phyloP scores from a whole-genome alignment of 1,284 basidiomycete genomes.

The Ustilago nuda region DNA sequence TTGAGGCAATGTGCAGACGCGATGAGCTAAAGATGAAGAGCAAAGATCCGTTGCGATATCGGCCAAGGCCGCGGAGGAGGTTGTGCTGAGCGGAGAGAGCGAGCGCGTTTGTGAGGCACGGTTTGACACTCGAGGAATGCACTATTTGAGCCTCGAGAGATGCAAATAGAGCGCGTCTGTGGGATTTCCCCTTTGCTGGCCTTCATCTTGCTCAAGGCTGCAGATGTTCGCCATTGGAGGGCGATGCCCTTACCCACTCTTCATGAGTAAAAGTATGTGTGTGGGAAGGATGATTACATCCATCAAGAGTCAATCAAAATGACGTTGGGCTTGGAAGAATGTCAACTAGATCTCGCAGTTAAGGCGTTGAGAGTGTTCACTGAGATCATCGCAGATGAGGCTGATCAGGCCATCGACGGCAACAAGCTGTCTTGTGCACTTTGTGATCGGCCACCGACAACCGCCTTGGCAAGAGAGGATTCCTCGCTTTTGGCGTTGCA shows the following conservation, averaged over 20 bases:
- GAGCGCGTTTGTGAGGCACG: slow-evolving; percentile 18
- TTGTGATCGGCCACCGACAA: not conserved
- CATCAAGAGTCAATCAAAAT: too few relatives aligned
- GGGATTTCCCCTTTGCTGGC: not conserved
- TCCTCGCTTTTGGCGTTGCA: not conserved
- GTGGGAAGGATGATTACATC: too few relatives aligned
- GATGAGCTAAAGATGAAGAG: not conserved
- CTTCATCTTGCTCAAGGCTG: not conserved
- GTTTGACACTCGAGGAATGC: slow-evolving; percentile 55
- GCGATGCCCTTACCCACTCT: not conserved
- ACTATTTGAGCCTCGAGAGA: slow-evolving; percentile 47
- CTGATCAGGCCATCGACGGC: not conserved
- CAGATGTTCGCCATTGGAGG: not conserved
- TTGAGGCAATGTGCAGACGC: not conserved
- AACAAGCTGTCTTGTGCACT: too few relatives aligned
- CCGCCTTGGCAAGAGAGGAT: not conserved
- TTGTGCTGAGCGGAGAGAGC: not conserved
- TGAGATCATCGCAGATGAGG: not conserved
- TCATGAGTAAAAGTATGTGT: not conserved
- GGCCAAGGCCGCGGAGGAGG: slow-evolving; percentile 1
- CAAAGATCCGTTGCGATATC: not conserved
- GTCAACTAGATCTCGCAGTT: too few relatives aligned
- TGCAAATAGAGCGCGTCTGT: slow-evolving; percentile 21
- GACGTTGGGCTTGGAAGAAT: too few relatives aligned
- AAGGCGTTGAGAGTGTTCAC: not conserved